Conservation (phyloP, 2,329 filamentous ascomycete genomes). For the Metarhizium anisopliae region DNA sequence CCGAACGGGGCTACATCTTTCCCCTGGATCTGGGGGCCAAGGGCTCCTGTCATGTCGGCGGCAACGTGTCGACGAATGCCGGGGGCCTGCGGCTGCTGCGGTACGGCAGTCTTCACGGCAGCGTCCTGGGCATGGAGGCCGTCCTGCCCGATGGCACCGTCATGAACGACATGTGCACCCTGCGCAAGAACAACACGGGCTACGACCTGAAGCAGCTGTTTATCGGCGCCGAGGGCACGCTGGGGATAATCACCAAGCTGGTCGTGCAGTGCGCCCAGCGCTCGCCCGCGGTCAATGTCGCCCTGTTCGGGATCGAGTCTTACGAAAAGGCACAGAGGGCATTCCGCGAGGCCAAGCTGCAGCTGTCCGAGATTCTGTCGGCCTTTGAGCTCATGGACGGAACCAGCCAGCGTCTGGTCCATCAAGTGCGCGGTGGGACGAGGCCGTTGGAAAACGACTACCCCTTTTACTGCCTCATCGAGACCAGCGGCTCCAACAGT, state of each 20-base stretch:
- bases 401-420: conserved; percentile 69
- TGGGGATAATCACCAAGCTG: conserved; percentile 86
- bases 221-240: conserved; percentile 89
- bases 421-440: conserved; percentile 64
- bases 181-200: conserved; percentile 98
- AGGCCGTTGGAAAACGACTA: conserved; percentile 77
- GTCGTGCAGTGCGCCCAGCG: conserved; percentile 85
- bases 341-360: conserved; percentile 80
- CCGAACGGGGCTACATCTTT: conserved; percentile 79
- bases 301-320: conserved; percentile 83
- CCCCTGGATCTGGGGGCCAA: conserved; percentile 96
- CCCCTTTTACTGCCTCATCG: conserved; percentile 93
- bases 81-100: conserved; percentile 82
- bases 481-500: conserved; percentile 89
- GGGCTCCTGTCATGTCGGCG: conserved; percentile 91
- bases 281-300: conserved; percentile 84
- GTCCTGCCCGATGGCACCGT: conserved; percentile 91
- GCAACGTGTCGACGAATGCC: conserved; percentile 92
- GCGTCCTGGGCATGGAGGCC: conserved; percentile 82
- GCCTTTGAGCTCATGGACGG: conserved; percentile 97
- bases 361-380: conserved; percentile 90
- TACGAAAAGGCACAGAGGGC: conserved; percentile 83
- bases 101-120: conserved; percentile 92
- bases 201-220: conserved; percentile 97
- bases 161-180: conserved; percentile 74